Evolutionary conservation across 176 grass and related monocot species (phyloP).

Genomic region (Oryza rufipogon): DNA sequence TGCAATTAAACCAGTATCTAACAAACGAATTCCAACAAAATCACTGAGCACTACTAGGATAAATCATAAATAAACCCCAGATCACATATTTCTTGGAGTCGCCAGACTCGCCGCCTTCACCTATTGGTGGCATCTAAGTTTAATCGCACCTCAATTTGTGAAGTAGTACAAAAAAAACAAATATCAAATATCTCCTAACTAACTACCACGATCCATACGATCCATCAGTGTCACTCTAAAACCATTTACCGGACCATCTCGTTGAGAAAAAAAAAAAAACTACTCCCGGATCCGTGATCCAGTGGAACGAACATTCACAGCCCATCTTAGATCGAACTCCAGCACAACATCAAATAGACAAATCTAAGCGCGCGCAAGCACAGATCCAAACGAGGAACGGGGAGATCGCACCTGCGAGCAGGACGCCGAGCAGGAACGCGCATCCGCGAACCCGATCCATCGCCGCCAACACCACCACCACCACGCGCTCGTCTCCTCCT

Average conservation of each 20-base stretch:
- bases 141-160: too few species aligned
- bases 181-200: background rate
- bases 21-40: background rate
- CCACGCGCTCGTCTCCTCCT: background rate
- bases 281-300: background rate
- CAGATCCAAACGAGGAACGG: slow-evolving; percentile 8
- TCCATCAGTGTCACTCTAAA: background rate
- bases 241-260: background rate
- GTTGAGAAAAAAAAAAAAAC: background rate
- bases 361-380: background rate
- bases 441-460: slow-evolving; percentile 69
- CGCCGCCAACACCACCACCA: background rate
- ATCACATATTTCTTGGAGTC: background rate
- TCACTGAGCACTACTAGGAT: background rate
- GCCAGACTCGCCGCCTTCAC: background rate
- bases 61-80: background rate
- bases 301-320: too few species aligned
- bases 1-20: background rate
- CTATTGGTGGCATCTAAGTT: background rate
- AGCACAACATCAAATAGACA: background rate
- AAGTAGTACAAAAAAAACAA: too few species aligned
- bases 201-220: background rate
- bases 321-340: slow-evolving; percentile 1
- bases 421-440: slow-evolving; percentile 60
- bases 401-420: slow-evolving; percentile 57